Conservation (phyloP, 1,139 yeast genomes). For the Sporopachydermia cereana region DNA sequence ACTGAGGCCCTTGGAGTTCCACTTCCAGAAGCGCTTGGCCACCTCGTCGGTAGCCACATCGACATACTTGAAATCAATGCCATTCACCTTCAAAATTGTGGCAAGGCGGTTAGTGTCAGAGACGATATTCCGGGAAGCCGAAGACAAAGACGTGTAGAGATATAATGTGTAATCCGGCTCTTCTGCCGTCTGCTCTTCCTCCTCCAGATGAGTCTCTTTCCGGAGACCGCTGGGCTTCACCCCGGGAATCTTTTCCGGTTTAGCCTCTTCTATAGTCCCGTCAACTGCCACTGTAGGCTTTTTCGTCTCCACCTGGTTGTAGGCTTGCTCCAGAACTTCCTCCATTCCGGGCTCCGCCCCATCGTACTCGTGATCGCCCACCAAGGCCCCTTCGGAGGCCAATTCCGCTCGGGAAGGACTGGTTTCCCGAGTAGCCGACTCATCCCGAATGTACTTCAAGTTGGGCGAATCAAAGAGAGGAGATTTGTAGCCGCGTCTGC, state of each 20-base stretch:
- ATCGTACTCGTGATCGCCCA: slow-evolving; percentile 4
- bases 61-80: slow-evolving; percentile 52
- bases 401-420: neutral
- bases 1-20: slow-evolving; percentile 59
- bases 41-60: slow-evolving; percentile 85
- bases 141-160: slow-evolving; percentile 78
- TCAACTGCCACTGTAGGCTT: slow-evolving; percentile 3
- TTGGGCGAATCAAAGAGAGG: neutral
- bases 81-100: slow-evolving; percentile 68
- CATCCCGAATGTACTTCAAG: slow-evolving; percentile 5
- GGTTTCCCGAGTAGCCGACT: slow-evolving; percentile 1
- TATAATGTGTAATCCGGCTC: slow-evolving; percentile 32
- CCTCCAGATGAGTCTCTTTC: neutral
- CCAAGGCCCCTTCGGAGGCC: slow-evolving; percentile 4
- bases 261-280: neutral
- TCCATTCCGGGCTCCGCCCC: slow-evolving; percentile 5
- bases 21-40: slow-evolving; percentile 79
- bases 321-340: slow-evolving; percentile 1
- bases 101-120: slow-evolving; percentile 70
- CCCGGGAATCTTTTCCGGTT: neutral
- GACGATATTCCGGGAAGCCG: slow-evolving; percentile 73
- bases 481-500: neutral
- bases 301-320: neutral
- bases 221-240: slow-evolving; percentile 4
- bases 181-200: neutral